phyloP scores from a whole-genome alignment of 768 basidiomycete species.

The Agrocybe pediades region DNA sequence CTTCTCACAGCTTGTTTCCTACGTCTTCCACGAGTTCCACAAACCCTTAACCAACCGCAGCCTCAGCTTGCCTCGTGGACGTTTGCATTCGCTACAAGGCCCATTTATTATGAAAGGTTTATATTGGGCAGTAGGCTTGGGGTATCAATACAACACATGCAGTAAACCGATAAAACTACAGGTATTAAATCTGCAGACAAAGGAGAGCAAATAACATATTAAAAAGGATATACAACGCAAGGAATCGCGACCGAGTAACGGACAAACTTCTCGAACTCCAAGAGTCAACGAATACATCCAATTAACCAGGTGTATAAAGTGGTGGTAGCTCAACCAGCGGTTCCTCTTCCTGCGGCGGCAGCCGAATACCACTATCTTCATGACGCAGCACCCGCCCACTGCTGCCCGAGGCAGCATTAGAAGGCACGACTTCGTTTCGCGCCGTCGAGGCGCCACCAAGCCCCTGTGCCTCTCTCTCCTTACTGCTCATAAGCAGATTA shows the following conservation, averaged over 20 bases:
- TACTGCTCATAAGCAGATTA: background rate
- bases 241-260: too few relatives aligned
- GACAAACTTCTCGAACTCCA: too few relatives aligned
- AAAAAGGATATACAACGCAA: too few relatives aligned
- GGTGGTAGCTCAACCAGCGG: background rate
- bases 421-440: background rate
- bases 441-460: background rate
- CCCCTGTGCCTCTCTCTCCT: background rate
- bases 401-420: background rate
- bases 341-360: background rate
- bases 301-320: background rate
- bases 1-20: slow-evolving; percentile 17
- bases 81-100: slow-evolving; percentile 39
- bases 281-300: too few relatives aligned
- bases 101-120: too few relatives aligned
- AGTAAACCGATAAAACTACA: too few relatives aligned
- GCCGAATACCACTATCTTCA: background rate
- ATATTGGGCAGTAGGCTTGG: too few relatives aligned
- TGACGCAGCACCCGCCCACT: background rate
- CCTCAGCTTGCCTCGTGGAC: slow-evolving; percentile 53
- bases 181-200: too few relatives aligned
- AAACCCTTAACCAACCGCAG: slow-evolving; percentile 34
- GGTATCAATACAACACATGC: too few relatives aligned
- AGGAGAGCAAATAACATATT: too few relatives aligned
- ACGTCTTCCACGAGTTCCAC: slow-evolving; percentile 20